phyloP scores from a whole-genome alignment of 2,329 filamentous ascomycete genomes.

The Kalmusia sp. region DNA sequence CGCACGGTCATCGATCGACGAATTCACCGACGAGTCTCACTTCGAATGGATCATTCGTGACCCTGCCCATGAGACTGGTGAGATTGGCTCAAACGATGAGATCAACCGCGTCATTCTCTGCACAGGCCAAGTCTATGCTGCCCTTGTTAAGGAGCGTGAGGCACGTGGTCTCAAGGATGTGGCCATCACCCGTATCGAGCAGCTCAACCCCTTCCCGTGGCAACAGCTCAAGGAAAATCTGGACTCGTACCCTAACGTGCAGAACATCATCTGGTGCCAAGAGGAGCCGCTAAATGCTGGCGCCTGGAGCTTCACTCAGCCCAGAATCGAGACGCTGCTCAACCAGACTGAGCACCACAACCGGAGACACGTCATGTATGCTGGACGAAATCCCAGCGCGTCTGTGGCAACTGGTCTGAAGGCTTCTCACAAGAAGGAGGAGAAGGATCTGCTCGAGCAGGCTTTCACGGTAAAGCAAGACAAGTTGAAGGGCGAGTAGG shows the following conservation, averaged over 20 bases:
- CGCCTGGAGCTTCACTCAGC: conserved; percentile 96
- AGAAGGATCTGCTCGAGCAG: conserved; percentile 78
- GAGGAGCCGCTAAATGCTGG: conserved; percentile 98
- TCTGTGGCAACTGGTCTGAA: conserved; percentile 95
- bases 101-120: conserved; percentile 95
- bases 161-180: conserved; percentile 87
- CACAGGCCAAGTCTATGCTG: conserved; percentile 91
- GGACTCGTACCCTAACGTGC: conserved; percentile 94
- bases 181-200: conserved; percentile 94
- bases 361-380: conserved; percentile 96
- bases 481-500: conserved; percentile 69
- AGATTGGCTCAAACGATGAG: conserved; percentile 80
- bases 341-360: conserved; percentile 93
- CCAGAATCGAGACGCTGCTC: conserved; percentile 92
- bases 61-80: conserved; percentile 77
- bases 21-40: conserved; percentile 88
- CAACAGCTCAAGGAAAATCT: conserved; percentile 95
- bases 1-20: conserved; percentile 86
- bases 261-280: conserved; percentile 96
- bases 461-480: conserved; percentile 70
- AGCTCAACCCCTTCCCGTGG: conserved; percentile 99
- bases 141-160: conserved; percentile 88
- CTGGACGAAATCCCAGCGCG: conserved; percentile 90
- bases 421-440: conserved; percentile 86
- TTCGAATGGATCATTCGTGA: conserved; percentile 98